phyloP scores from a whole-genome alignment of 2,329 filamentous ascomycete genomes.

The Balansia obtecta region DNA sequence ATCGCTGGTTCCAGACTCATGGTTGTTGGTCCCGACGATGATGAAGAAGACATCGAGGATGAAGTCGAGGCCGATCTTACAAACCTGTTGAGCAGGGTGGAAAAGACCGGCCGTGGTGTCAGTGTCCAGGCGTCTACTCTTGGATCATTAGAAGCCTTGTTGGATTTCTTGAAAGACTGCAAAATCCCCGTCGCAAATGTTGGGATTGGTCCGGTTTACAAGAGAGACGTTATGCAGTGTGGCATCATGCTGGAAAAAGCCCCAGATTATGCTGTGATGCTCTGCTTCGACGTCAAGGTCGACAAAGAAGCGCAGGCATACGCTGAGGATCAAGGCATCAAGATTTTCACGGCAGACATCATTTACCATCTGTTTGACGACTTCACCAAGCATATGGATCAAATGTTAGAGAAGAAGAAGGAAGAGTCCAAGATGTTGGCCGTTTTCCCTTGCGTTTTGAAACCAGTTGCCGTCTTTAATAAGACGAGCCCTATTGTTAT shows the following conservation, averaged over 20 bases:
- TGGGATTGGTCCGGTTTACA: conserved; percentile 93
- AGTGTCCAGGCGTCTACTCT: conserved; percentile 95
- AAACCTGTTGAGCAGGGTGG: conserved; percentile 79
- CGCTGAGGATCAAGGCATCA: conserved; percentile 87
- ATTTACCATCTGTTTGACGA: conserved; percentile 98
- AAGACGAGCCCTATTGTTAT: conserved; percentile 93
- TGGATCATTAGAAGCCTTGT: conserved; percentile 86
- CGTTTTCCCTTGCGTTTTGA: conserved; percentile 91
- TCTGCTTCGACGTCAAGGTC: conserved; percentile 98
- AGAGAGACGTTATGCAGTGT: conserved; percentile 92
- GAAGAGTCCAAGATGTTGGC: conserved; percentile 91
- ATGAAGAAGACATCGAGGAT: conserved; percentile 92
- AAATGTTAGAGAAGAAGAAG: conserved; percentile 81
- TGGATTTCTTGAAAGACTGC: conserved; percentile 89
- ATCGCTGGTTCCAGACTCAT: conserved; percentile 93
- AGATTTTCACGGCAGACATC: conserved; percentile 97
- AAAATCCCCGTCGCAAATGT: conserved; percentile 98
- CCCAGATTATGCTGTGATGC: conserved; percentile 95
- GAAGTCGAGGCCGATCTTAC: conserved; percentile 94
- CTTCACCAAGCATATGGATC: conserved; percentile 89
- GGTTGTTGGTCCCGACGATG: conserved; percentile 87
- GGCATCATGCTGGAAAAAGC: conserved; percentile 94
- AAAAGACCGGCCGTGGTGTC: conserved; percentile 86
- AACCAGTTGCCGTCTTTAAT: conserved; percentile 90
- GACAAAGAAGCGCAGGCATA: conserved; percentile 91